Conservation (phyloP, 352 stramenopile genomes). For the Pythium dissotocum region DNA sequence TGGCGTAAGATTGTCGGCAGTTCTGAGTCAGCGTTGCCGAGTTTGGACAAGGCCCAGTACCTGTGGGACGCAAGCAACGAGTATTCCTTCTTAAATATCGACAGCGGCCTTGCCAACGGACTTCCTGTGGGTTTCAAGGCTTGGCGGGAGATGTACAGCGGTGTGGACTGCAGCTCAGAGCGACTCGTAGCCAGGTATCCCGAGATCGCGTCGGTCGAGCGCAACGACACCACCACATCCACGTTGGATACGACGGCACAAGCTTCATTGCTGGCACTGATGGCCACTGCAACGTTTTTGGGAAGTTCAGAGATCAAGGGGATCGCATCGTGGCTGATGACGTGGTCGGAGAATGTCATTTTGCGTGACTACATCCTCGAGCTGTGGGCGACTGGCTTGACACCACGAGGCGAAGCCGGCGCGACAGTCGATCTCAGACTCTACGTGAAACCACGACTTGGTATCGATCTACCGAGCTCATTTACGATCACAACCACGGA, state of each 20-base stretch:
- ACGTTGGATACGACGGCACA: conserved; percentile 30
- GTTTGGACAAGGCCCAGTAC: conserved; percentile 38
- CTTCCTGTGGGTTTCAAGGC: conserved; percentile 53
- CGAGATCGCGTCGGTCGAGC: conserved; percentile 23
- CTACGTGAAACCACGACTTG: conserved; percentile 3
- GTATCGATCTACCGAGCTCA: neutral
- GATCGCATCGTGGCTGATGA: conserved; percentile 52
- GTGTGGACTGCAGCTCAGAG: conserved; percentile 53
- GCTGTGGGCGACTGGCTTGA: conserved; percentile 52
- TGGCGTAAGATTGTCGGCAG: conserved; percentile 31
- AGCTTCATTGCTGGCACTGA: conserved; percentile 28
- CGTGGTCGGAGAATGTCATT: conserved; percentile 43
- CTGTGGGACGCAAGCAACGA: conserved; percentile 42
- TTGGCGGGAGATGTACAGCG: conserved; percentile 64
- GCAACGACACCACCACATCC: conserved; percentile 23
- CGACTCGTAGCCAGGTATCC: conserved; percentile 44
- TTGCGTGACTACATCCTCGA: conserved; percentile 46
- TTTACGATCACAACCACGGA: neutral
- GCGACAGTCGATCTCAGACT: conserved; percentile 11
- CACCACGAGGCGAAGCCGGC: conserved; percentile 34
- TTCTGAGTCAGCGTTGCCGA: conserved; percentile 27
- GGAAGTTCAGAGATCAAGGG: conserved; percentile 40
- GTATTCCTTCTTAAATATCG: conserved; percentile 44
- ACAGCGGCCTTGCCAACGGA: conserved; percentile 14
- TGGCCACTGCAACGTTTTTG: conserved; percentile 35